Evolutionary conservation across 805 yeast species (phyloP), one percentile per base, ranked within the genome.

Genomic region (Saccharomycopsis sp.): DNA sequence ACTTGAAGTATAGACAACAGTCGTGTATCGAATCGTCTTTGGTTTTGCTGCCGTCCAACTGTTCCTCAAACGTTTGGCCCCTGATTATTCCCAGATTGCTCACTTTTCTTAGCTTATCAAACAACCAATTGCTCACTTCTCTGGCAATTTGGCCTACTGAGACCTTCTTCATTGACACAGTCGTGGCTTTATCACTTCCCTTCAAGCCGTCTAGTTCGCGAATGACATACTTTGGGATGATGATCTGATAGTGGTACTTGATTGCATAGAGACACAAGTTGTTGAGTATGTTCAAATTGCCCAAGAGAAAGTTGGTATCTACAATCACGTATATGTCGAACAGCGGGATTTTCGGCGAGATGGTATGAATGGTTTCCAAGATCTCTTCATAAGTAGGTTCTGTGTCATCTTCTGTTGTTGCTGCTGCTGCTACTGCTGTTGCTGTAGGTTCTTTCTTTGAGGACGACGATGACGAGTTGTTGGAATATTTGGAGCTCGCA

Each of bases 11-110:
- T 19, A 80, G 52, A 51, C 94, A 81, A 55, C 95, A 86, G 56
- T 88, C 96, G 31, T 87, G 59, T 46, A 88, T 87, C 0, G 94
- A 70, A 52, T 87, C 94, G 58, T 88, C 96, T 43, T 82, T 78
- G 0, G 39, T 39, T 1, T 75, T 56, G 2, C 52, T 39, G 6
- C 55, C 53, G 42, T 77, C 75, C 1, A 79, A 34, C 19, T 63
- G 58, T 54, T 87, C 84, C 21, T 62, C 56, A 13, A 69, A 32
- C 48, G 68, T 73, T 56, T 88, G 96, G 0, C 84, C 94, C 35
- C 69, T 60, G 0, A 87, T 71, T 0, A 69, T 64, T 0, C 69
- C 59, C 22, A 67, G 63, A 3, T 56, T 53, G 5, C 66, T 63
- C 3, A 87, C 82, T n/a, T n/a, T n/a, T n/a, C n/a, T n/a, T 16